Base-by-base conservation (phyloP, 192 early-diverging fungal species). In the Backusella liffmaniae region DNA sequence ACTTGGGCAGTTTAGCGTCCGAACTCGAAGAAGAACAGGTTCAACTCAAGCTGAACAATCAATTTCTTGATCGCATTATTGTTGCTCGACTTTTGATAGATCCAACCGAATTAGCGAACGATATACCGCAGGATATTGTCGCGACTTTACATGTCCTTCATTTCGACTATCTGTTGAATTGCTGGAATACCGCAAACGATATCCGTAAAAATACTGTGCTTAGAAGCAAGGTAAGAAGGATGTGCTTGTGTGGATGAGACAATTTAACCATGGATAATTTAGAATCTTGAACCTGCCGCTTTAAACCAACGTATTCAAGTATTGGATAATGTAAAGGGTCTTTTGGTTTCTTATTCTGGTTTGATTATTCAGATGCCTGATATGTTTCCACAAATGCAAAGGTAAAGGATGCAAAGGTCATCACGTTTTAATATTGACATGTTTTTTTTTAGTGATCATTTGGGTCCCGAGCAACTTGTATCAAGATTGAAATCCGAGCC, bases 291-390 rank as follows among this genome's bases (percentile, higher is more conserved):
- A 4, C 67, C 84, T 13, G 68, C 79, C 3, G 86, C 88, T 26
- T 81, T 92, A 0, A 79, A 87, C 35, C 76, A 86, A n/a, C 89
- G 97, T 5, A 53, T 93, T 5, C 71, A 68, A 10, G 86, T 86
- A 6, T 66, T 99, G 73, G 83, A 89, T 42, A 76, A 82, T 16
- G 82, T 88, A 10, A 86, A 89, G 56, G 82, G 44, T 0, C 70
- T 98, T 66, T 74, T 97, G 21, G 85, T 97, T 2, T 96, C 92
- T 66, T 99, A 98, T 79, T 87, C 88, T 66, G 94, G 94, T 5
- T 84, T 97, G 35, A 85, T 94, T 49, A 74, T 98, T 39, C 95
- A 93, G 66, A 88, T 95, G 73, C 92, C 93, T n/a, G 96, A 94
- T 29, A 94, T 94, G 90, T 97, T 97, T 74, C 90, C 96, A 29